A percentile compares a stretch with the other conserved stretches of the same genome.
phyloP scores from a whole-genome alignment of 2,329 filamentous ascomycete genomes.

The Cryphonectria carpinicola region DNA sequence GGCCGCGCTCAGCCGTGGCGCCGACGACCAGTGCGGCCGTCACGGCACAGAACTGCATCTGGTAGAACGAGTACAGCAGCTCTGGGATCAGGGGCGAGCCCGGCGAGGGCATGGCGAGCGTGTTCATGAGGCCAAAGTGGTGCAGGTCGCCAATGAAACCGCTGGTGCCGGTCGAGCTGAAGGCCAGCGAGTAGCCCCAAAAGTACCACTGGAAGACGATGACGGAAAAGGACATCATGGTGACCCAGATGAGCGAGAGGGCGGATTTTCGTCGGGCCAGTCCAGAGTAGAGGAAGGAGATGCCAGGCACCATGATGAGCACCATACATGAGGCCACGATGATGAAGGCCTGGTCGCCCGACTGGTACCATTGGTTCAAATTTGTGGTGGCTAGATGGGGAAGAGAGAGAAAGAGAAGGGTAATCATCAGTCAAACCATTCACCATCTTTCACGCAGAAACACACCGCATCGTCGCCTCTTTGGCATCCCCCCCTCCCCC shows the following conservation, averaged over 20 bases:
- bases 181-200: conserved; percentile 96
- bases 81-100: conserved; percentile 88
- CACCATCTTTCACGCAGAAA: background rate
- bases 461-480: conserved; percentile 3
- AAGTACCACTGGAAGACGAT: conserved; percentile 99
- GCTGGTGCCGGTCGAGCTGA: conserved; percentile 79
- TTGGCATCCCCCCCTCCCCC: too few species aligned
- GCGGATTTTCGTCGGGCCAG: conserved; percentile 97
- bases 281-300: conserved; percentile 96
- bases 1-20: conserved; percentile 90
- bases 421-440: conserved; percentile 22
- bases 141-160: conserved; percentile 90
- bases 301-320: conserved; percentile 93
- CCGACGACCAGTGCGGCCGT: conserved; percentile 91
- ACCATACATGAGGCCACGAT: conserved; percentile 90
- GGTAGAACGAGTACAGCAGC: conserved; percentile 92
- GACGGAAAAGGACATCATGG: conserved; percentile 90
- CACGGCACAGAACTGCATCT: conserved; percentile 98
- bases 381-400: conserved; percentile 70
- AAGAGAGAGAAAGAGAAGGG: background rate
- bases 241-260: conserved; percentile 94
- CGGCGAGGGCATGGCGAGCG: conserved; percentile 80
- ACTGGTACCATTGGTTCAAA: conserved; percentile 92
- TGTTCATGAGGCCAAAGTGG: conserved; percentile 87
- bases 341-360: conserved; percentile 94